Conservation (phyloP, 805 yeast genomes). For the Ogataea sp. region DNA sequence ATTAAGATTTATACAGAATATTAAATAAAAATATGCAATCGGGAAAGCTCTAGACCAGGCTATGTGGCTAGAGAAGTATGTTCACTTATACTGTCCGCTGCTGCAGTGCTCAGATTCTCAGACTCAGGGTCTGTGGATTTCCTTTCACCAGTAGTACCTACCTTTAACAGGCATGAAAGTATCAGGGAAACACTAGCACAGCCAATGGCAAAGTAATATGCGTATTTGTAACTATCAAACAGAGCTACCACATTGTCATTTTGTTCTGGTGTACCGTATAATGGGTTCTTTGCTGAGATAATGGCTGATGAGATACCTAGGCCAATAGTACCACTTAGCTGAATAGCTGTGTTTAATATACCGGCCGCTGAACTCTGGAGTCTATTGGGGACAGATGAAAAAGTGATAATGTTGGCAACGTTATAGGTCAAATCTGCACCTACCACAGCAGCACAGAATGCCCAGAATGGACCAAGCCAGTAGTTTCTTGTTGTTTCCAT, state of each 20-base stretch:
- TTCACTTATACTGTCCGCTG: too few species aligned
- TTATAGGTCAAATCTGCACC: constrained; percentile 36
- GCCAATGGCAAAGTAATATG: constrained; percentile 27
- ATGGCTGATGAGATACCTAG: constrained; percentile 28
- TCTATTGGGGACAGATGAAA: constrained; percentile 24
- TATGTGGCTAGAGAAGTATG: too few species aligned
- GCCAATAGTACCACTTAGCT: constrained; percentile 29
- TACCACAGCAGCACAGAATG: constrained; percentile 24
- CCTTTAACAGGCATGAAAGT: constrained; percentile 18
- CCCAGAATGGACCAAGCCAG: constrained; percentile 35
- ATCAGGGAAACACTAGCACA: constrained; percentile 19
- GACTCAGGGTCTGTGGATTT: not conserved
- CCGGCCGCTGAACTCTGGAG: constrained; percentile 34
- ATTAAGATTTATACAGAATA: too few species aligned
- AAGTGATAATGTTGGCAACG: constrained; percentile 30
- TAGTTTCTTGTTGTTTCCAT: constrained; percentile 20
- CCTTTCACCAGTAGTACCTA: constrained; percentile 17
- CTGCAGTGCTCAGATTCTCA: not conserved
- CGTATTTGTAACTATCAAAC: constrained; percentile 23
- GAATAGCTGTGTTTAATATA: constrained; percentile 29
- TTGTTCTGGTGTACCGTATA: constrained; percentile 16
- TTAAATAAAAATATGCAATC: too few species aligned
- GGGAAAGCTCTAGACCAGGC: too few species aligned
- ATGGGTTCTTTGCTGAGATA: constrained; percentile 18
- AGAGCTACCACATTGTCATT: constrained; percentile 8